These are phyloP conservation scores for Gynostemma pentaphyllum DNA, from an alignment of 306 rosid genomes.

Conservation along the genomic window DNA sequence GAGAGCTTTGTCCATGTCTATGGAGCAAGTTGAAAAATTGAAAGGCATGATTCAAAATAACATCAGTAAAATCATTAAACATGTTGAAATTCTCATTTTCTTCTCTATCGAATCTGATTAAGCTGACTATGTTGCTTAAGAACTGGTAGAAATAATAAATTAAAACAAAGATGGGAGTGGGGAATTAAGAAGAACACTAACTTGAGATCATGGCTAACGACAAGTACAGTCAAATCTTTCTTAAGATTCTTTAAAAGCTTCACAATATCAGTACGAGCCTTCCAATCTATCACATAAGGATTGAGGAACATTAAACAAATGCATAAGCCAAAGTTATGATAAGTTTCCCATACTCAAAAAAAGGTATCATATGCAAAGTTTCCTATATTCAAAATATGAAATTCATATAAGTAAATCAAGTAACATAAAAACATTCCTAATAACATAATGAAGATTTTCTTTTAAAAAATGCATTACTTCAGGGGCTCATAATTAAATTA, in stretches of 20 bases:
- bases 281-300: slow-evolving; percentile 58
- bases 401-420: neutral
- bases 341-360: neutral
- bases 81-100: neutral
- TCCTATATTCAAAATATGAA: neutral
- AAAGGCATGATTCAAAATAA: neutral
- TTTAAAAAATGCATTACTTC: neutral
- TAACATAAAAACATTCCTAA: neutral
- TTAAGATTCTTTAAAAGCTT: slow-evolving; percentile 78
- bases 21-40: too few relatives aligned
- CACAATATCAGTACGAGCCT: slow-evolving; percentile 81
- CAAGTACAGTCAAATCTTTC: slow-evolving; percentile 67
- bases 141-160: slow-evolving; percentile 3
- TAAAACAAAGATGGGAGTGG: slow-evolving; percentile 1
- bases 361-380: too few relatives aligned
- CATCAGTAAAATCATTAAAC: neutral
- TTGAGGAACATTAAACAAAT: slow-evolving; percentile 3
- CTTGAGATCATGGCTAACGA: slow-evolving; percentile 90
- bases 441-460: neutral
- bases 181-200: slow-evolving; percentile 16
- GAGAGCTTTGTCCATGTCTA: neutral
- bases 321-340: neutral
- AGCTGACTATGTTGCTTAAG: neutral
- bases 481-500: too few relatives aligned
- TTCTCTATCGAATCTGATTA: neutral